Evolutionary conservation across 441 rosid species (phyloP).

Genomic region (Croton setiger): DNA sequence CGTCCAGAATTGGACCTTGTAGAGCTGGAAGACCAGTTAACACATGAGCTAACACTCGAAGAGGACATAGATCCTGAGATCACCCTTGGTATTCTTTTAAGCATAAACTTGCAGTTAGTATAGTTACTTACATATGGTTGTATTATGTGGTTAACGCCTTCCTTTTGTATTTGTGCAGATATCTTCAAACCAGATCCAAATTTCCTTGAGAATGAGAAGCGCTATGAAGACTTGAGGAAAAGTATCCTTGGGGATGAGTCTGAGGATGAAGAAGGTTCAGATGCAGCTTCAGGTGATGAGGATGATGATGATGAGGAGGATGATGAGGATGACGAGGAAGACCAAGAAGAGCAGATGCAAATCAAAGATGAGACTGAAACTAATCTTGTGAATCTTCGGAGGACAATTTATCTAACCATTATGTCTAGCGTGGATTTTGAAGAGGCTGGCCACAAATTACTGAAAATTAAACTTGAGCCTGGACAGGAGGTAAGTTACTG

Average conservation of each 20-base stretch:
- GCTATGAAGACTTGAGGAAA: constrained; percentile 82
- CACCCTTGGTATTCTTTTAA: constrained; percentile 58
- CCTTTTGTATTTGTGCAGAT: constrained; percentile 46
- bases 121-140: constrained; percentile 6
- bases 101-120: constrained; percentile 6
- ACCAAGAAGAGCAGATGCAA: constrained; percentile 62
- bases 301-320: constrained; percentile 43
- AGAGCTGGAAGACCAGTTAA: constrained; percentile 74
- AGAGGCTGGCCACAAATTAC: constrained; percentile 94
- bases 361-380: constrained; percentile 94
- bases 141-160: constrained; percentile 7
- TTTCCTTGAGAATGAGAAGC: constrained; percentile 75
- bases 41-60: constrained; percentile 72
- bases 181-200: constrained; percentile 77
- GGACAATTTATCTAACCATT: constrained; percentile 90
- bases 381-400: constrained; percentile 83
- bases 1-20: constrained; percentile 88
- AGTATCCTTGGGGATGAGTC: constrained; percentile 77
- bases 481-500: constrained; percentile 79
- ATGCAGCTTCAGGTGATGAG: constrained; percentile 53
- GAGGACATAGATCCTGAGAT: constrained; percentile 70
- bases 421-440: constrained; percentile 99
- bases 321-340: constrained; percentile 29
- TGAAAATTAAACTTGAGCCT: constrained; percentile 89
- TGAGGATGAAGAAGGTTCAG: constrained; percentile 78